Percentiles rank a stretch among this genome's conserved stretches.
phyloP scores from a whole-genome alignment of 495 filamentous ascomycete species.

The Pyrenopolyporus hunteri region DNA sequence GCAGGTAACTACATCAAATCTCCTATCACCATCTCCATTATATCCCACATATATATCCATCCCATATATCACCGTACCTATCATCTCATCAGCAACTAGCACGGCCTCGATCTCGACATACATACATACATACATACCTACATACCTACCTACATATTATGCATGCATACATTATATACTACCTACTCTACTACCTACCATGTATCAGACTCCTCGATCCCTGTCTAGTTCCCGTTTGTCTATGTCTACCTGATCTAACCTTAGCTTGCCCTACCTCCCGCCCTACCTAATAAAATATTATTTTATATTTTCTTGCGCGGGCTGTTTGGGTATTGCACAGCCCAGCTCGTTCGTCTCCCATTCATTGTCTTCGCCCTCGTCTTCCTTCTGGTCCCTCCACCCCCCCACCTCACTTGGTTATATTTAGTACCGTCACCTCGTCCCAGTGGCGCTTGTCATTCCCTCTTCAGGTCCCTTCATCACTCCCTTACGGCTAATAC shows the following conservation, averaged over 20 bases:
- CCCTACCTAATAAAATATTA: constrained; percentile 10
- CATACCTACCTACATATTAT: no score
- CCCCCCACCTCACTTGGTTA: background rate
- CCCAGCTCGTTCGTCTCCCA: constrained; percentile 11
- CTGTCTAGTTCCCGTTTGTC: background rate
- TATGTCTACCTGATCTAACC: background rate
- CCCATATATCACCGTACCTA: no score
- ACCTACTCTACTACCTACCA: no score
- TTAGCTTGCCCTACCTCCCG: background rate
- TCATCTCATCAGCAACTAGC: no score
- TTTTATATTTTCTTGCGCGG: constrained; percentile 10
- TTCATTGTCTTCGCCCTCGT: constrained; percentile 7
- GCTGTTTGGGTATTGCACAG: constrained; percentile 17
- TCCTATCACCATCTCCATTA: no score
- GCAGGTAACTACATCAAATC: no score
- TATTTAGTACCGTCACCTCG: constrained; percentile 5
- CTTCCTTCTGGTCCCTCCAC: background rate
- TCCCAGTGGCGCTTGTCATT: constrained; percentile 1
- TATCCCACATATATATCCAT: no score
- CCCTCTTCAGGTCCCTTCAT: background rate
- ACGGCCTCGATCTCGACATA: no score
- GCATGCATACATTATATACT: no score
- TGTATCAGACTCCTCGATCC: no score
- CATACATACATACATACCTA: no score
- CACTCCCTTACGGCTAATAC: constrained; percentile 6